Evolutionary conservation across 805 yeast species (phyloP), one percentile per base, ranked within the genome.

Genomic region (Candida ascalaphidarum): DNA sequence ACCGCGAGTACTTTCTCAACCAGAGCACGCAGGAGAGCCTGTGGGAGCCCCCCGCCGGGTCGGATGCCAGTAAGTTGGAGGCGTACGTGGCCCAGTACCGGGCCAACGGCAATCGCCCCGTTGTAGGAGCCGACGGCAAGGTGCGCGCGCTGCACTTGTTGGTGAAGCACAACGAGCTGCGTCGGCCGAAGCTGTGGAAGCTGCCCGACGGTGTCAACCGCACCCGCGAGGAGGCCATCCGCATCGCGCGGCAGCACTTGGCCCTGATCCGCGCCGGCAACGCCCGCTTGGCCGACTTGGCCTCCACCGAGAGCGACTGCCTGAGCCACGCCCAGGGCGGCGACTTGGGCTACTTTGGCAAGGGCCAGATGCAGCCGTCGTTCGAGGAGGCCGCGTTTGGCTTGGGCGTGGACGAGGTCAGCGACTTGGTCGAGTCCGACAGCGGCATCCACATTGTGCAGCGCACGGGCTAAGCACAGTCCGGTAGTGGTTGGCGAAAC

Each of bases 141-240:
- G 77, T 92, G 14, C 71, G 89, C 35, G 88, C 81, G 11, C 67
- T 81, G 29, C 98, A 92, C 50, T 60, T 92, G 26, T 63, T 92
- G 27, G 68, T 89, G 37, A 92, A 92, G 52, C 95, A 88, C 54
- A 61, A 56, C 25, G 89, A 74, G 29, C 77, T 88, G 11, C 72
- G 98, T 40, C 75, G 94, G 42, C 97, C 98, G 6, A 74, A 86
- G 9, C 83, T 95, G 14, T 92, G 96, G 94, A 81, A 85, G 51
- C 69, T 71, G 20, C 64, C 66, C 5, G 78, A 76, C 14, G 67
- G 73, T 21, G 82, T 89, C 39, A 79, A 94, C 1, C 65, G 84
- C 27, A 52, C 81, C 7, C 80, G 86, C 51, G 95, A 84, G 35
- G 95, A 86, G 43, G 94, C 96, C 17, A 67, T 74, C 27, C 71